These are phyloP conservation scores for Nyctanthes arbortristis DNA, from an alignment of 257 asterid species.

Conservation along the genomic window DNA sequence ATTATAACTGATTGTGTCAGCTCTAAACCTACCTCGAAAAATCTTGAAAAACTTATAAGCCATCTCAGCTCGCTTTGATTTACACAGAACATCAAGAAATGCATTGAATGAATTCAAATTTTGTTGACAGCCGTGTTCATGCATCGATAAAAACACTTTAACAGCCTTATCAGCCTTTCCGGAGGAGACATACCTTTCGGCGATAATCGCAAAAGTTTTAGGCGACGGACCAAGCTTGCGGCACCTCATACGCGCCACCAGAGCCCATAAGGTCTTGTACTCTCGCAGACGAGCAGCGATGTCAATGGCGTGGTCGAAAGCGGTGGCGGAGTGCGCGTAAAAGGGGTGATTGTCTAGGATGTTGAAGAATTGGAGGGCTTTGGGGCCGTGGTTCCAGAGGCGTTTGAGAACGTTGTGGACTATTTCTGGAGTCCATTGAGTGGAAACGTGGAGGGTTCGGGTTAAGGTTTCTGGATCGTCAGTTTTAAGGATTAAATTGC, in stretches of 20 bases:
- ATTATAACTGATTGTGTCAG: conserved; percentile 72
- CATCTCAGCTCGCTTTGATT: conserved; percentile 73
- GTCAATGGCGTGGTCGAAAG: conserved; percentile 77
- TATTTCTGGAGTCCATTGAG: conserved; percentile 59
- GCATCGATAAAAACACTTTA: conserved; percentile 80
- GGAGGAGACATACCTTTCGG: conserved; percentile 72
- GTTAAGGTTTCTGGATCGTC: conserved; percentile 39
- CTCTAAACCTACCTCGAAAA: conserved; percentile 62
- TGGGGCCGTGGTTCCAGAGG: conserved; percentile 96
- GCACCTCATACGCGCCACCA: conserved; percentile 59
- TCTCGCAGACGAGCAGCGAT: conserved; percentile 78
- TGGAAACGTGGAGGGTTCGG: conserved; percentile 36
- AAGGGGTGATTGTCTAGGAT: conserved; percentile 60
- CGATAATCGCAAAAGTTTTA: conserved; percentile 76
- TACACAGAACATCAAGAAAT: conserved; percentile 79
- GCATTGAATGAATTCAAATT: conserved; percentile 72
- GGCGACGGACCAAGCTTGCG: conserved; percentile 70
- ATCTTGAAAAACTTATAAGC: conserved; percentile 61
- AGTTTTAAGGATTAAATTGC: conserved; percentile 51
- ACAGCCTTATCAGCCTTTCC: conserved; percentile 92
- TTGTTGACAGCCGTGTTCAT: conserved; percentile 85
- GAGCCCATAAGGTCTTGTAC: conserved; percentile 67
- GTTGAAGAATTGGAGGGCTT: conserved; percentile 84
- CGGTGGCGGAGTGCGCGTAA: conserved; percentile 58
- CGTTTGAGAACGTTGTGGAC: conserved; percentile 75